Percentiles rank a stretch among this genome's conserved stretches.
These are phyloP conservation scores for Zalaria sp. DNA, from an alignment of 2,329 filamentous ascomycete species.

Conservation along the genomic window DNA sequence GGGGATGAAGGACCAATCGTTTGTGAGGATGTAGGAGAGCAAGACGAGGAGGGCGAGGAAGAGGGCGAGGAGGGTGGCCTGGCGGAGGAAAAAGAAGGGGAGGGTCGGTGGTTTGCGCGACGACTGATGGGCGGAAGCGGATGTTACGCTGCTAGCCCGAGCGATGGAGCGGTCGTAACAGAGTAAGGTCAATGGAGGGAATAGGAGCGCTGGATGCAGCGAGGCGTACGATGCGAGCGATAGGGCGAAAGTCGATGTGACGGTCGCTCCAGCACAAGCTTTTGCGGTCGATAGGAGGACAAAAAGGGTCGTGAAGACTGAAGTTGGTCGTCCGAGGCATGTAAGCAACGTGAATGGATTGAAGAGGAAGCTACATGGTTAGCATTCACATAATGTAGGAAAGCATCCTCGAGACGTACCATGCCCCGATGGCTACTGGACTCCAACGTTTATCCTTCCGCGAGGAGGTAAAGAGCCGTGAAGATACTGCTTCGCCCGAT, in stretches of 20 bases:
- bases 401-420: conserved; percentile 37
- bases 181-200: conserved; percentile 68
- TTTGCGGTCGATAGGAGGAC: conserved; percentile 73
- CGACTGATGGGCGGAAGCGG: neutral
- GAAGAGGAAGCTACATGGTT: conserved; percentile 59
- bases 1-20: conserved; percentile 73
- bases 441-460: conserved; percentile 63
- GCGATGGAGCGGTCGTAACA: conserved; percentile 47
- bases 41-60: conserved; percentile 50
- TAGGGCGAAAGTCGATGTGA: conserved; percentile 70
- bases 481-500: conserved; percentile 63
- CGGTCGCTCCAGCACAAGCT: conserved; percentile 55
- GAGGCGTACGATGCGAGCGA: conserved; percentile 83
- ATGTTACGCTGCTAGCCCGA: conserved; percentile 7
- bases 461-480: conserved; percentile 63
- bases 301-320: conserved; percentile 76
- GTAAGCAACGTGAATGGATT: conserved; percentile 89
- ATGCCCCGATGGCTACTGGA: conserved; percentile 61
- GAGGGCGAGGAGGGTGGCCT: conserved; percentile 40
- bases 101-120: conserved; percentile 7
- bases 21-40: conserved; percentile 60
- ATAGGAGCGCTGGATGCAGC: conserved; percentile 77
- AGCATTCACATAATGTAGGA: conserved; percentile 5
- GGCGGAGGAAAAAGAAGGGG: conserved; percentile 24
- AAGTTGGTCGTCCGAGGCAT: conserved; percentile 79